These are phyloP conservation scores for Aureobasidium sp. DNA, from an alignment of 2,329 filamentous ascomycete species.

Conservation along the genomic window DNA sequence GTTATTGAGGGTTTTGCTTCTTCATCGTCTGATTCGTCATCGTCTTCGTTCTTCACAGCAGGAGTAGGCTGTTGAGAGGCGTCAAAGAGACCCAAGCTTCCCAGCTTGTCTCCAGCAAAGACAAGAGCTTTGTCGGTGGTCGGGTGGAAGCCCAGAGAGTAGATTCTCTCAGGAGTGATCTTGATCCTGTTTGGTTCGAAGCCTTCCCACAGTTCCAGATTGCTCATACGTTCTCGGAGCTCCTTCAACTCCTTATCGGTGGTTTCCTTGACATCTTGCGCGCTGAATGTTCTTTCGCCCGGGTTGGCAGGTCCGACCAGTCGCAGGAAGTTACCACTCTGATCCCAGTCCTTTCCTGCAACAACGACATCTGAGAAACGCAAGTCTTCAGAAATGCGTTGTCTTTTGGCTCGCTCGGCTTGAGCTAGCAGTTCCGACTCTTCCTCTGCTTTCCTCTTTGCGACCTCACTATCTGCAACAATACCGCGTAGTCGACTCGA, in stretches of 20 bases:
- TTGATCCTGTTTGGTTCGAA: conserved; percentile 85
- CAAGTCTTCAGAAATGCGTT: conserved; percentile 58
- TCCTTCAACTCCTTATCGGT: conserved; percentile 66
- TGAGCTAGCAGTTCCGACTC: conserved; percentile 50
- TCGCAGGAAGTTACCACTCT: conserved; percentile 56
- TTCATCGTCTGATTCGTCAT: conserved; percentile 59
- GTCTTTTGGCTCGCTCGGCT: conserved; percentile 52
- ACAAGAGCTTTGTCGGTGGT: conserved; percentile 77
- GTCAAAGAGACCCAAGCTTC: conserved; percentile 84
- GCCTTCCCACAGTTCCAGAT: conserved; percentile 69
- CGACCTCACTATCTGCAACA: conserved; percentile 57
- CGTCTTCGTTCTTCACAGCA: conserved; percentile 35
- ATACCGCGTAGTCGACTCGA: conserved; percentile 56
- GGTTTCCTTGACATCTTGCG: conserved; percentile 74
- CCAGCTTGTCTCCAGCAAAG: conserved; percentile 91
- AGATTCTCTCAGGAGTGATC: conserved; percentile 66
- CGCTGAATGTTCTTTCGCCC: conserved; percentile 74
- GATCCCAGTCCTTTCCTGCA: conserved; percentile 68
- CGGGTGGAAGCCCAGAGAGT: conserved; percentile 82
- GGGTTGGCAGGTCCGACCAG: conserved; percentile 67
- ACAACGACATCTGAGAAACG: conserved; percentile 70
- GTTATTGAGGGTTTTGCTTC: conserved; percentile 69
- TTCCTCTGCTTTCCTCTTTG: conserved; percentile 61
- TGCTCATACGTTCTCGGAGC: conserved; percentile 67
- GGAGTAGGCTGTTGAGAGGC: conserved; percentile 58